These are phyloP conservation scores for Crithidia mellificae DNA, from an alignment of 208 protist genomes.

Conservation along the genomic window DNA sequence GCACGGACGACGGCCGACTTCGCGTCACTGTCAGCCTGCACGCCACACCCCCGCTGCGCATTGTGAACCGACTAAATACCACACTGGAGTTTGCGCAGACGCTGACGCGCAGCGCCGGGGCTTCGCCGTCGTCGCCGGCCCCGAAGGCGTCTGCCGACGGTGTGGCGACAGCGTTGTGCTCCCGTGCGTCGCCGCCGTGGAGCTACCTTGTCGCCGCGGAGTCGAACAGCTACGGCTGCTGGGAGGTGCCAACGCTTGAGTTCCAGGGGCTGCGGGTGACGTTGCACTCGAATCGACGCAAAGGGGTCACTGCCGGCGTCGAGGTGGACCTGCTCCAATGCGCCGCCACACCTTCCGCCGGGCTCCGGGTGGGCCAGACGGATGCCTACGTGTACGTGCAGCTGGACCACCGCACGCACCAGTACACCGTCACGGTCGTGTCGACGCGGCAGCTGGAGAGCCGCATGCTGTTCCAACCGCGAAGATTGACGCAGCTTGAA, in stretches of 20 bases:
- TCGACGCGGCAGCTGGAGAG: slow-evolving; percentile 31
- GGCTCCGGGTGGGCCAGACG: slow-evolving; percentile 21
- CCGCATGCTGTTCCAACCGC: slow-evolving; percentile 33
- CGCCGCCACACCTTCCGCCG: slow-evolving; percentile 21
- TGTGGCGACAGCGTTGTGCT: slow-evolving; percentile 19
- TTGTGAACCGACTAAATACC: slow-evolving; percentile 33
- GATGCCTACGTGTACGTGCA: slow-evolving; percentile 34
- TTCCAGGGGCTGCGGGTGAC: slow-evolving; percentile 22
- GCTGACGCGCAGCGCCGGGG: background rate
- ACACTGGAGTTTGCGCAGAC: slow-evolving; percentile 20
- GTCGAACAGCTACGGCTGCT: slow-evolving; percentile 28
- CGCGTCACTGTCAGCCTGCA: slow-evolving; percentile 17
- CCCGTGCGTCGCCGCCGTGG: slow-evolving; percentile 1
- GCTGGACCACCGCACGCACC: slow-evolving; percentile 13
- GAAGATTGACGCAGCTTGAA: slow-evolving; percentile 28
- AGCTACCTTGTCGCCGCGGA: slow-evolving; percentile 26
- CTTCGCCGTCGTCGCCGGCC: background rate
- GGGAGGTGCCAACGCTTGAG: slow-evolving; percentile 33
- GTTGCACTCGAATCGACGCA: slow-evolving; percentile 23
- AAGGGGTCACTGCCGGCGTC: slow-evolving; percentile 16
- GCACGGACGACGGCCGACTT: slow-evolving; percentile 6
- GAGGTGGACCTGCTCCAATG: slow-evolving; percentile 28
- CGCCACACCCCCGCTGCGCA: slow-evolving; percentile 12
- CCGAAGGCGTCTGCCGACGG: background rate
- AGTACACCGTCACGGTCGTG: slow-evolving; percentile 36